Base-by-base conservation (phyloP, 1,139 yeast genomes). In the Pichia sp. region DNA sequence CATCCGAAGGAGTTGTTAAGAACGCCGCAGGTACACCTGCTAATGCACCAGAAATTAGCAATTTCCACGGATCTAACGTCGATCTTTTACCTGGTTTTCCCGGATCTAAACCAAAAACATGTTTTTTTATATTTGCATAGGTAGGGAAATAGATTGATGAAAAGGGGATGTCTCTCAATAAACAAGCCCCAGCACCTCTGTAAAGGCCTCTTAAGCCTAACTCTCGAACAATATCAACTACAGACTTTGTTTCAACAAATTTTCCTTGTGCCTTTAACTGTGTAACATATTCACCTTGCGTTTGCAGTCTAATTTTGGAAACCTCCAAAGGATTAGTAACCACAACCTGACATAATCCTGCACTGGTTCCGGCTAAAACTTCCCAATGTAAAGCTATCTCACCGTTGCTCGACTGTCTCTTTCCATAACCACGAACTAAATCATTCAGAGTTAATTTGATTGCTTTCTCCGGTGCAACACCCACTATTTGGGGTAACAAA, bases 1-100 rank as follows among this genome's bases (percentile, higher is more conserved):
- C 98, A 72, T 90, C 97, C 54, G 88, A 90, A 2, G 97, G 97
- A 1, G 97, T 90, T 4, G 97, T 90, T 57, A 90, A 71, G 64
- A 85, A 90, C 5, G 98, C 98, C 36, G 97, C 95, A 10, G 98
- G 98, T 68, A 95, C 88, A 62, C 98, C 98, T 27, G 98, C 97
- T 56, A 90, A 65, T 10, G 96, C 97, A 66, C 98, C 98, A 52
- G 95, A 79, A 23, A 78, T 64, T 52, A 92, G 75, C 55, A 92
- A 70, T 65, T 92, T 95, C 82, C 90, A 81, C 29, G 95, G 77
- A 52, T 79, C 79, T 50, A 92, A 75, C 49, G 72, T 67, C 45
- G 71, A 73, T 54, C 73, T 70, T 56, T 70, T 72, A 48, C 66
- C 65, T 26, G 71, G 66, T 57, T 69, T 73, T 44, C 65, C 62